Conservation (phyloP, 1,284 basidiomycete genomes). For the Leccinum pachyderme region DNA sequence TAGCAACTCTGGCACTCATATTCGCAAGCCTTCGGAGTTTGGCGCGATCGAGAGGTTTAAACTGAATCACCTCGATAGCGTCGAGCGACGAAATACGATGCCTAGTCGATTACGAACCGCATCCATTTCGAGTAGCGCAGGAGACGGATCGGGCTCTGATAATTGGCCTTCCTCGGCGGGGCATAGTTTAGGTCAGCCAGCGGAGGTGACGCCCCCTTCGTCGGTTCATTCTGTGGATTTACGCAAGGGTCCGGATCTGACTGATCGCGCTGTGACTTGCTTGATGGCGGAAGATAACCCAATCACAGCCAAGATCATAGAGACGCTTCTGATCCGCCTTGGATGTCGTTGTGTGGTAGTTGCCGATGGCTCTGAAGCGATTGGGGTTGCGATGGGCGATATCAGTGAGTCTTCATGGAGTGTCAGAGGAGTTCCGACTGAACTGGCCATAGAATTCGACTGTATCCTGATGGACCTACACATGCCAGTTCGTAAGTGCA, state of each 20-base stretch:
- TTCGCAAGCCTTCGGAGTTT: constrained; percentile 81
- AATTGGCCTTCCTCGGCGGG: constrained; percentile 64
- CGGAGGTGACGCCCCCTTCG: constrained; percentile 66
- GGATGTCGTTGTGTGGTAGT: constrained; percentile 95
- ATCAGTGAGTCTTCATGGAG: constrained; percentile 65
- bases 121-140: constrained; percentile 72
- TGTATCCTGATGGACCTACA: constrained; percentile 88
- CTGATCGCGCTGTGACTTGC: constrained; percentile 83
- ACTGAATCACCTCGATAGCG: constrained; percentile 70
- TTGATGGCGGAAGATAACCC: constrained; percentile 97
- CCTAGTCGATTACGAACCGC: constrained; percentile 86
- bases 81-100: constrained; percentile 81
- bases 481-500: constrained; percentile 79
- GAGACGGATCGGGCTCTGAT: constrained; percentile 75
- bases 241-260: constrained; percentile 65
- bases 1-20: constrained; percentile 53
- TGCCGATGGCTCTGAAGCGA: constrained; percentile 93
- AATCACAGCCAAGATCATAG: constrained; percentile 93
- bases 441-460: constrained; percentile 65
- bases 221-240: constrained; percentile 78
- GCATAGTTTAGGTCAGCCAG: constrained; percentile 46
- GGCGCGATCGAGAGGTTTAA: constrained; percentile 86
- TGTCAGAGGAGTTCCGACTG: constrained; percentile 11
- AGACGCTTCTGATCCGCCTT: constrained; percentile 87
- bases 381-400: constrained; percentile 95